Percentiles rank a stretch among this genome's conserved stretches.
Conservation (phyloP, 495 filamentous ascomycete species). For the Patellaria atrata region DNA sequence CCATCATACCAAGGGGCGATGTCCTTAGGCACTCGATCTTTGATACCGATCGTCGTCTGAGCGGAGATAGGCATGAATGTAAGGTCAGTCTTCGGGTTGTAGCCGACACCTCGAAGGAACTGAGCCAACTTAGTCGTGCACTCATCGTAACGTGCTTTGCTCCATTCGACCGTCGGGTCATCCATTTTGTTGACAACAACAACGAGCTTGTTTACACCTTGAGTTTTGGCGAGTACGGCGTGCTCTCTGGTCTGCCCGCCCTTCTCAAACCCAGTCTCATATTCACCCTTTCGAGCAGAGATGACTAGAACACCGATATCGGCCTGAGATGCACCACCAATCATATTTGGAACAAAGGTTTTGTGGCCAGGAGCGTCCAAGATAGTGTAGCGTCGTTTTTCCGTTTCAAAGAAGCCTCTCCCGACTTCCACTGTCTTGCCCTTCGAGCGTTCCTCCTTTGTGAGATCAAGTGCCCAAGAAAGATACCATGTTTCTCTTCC, state of each 20-base stretch:
- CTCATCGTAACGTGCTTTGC: conserved; percentile 76
- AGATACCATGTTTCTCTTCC: conserved; percentile 98
- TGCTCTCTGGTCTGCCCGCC: conserved; percentile 96
- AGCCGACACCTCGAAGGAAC: conserved; percentile 83
- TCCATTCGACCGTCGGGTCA: conserved; percentile 90
- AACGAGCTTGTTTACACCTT: conserved; percentile 87
- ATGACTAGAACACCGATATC: conserved; percentile 95
- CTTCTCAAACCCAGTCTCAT: conserved; percentile 99
- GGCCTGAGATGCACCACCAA: conserved; percentile 89
- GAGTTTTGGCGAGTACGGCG: conserved; percentile 93
- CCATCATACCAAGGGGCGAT: conserved; percentile 72
- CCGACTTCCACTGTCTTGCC: conserved; percentile 98
- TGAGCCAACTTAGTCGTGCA: conserved; percentile 76
- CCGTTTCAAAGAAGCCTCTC: conserved; percentile 89
- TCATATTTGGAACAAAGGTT: conserved; percentile 92
- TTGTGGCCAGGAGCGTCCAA: conserved; percentile 96
- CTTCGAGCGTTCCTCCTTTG: conserved; percentile 89
- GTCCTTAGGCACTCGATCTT: conserved; percentile 69
- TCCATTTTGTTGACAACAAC: conserved; percentile 99
- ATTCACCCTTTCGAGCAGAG: conserved; percentile 93
- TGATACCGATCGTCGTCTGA: conserved; percentile 70
- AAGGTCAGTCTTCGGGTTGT: conserved; percentile 81
- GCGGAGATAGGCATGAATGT: conserved; percentile 95
- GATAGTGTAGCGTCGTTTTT: conserved; percentile 76
- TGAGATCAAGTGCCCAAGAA: conserved; percentile 88